Base-by-base conservation (phyloP, 805 yeast species). In the Wickerhamia fluorescens region DNA sequence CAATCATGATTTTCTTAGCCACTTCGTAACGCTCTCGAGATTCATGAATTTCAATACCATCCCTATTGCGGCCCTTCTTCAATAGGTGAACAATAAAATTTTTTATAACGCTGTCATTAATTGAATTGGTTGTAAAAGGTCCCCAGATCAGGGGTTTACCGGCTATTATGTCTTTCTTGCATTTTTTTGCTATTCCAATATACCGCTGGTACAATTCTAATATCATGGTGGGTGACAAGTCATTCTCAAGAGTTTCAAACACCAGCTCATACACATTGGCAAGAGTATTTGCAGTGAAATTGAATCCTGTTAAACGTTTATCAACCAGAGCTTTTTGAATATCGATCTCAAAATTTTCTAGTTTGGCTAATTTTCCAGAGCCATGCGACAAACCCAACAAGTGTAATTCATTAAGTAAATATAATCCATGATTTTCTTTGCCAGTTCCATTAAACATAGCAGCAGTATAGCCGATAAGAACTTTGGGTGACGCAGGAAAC, bases 381-480 rank as follows among this genome's bases (percentile, higher is more conserved):
- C 53, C 55, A 32, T 53, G 45, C 2, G 50, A 34, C 3, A 50
- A 22, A 3, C 50, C 49, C 14, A 60, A 35, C 14, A 61, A 18
- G 16, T 45, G 36, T 16, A 60, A 35, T 3, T 53, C 48, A 23
- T 54, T 47, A 9, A 62, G 40, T 2, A 51, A 29, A 3, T 41
- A 29, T 8, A 51, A 38, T 0, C 48, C 47, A 3, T 38, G 28
- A 6, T 35, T 22, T 1, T 23, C 26, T 14, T 25, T 30, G 7
- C 33, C 34, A 5, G 11, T 15, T 2, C 40, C 40, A 9, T 34
- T 34, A 31, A 52, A 60, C 12, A 58, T 34, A 2, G 61, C 42
- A 0, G 53, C 49, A 18, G 51, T 48, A 39, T 63, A 63, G 2
- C 67, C 68, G 4, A 57, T 40, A 4, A 60, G 38, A 4, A 60